A percentile compares a stretch with the other conserved stretches of the same genome.
Conservation (phyloP, 805 yeast genomes). For the Vanderwaltozyma verrucispora region DNA sequence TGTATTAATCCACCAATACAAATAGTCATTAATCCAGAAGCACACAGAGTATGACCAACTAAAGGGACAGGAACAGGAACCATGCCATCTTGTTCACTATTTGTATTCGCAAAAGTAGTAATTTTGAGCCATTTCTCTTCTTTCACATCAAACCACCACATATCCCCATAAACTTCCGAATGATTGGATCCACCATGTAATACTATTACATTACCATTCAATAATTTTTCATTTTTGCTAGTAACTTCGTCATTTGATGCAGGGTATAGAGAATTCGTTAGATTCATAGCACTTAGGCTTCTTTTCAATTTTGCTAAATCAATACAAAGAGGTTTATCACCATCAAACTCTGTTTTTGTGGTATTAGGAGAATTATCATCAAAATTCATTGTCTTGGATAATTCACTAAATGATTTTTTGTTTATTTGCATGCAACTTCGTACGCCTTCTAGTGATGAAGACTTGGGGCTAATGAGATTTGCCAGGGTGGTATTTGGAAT, state of each 20-base stretch:
- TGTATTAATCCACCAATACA: slow-evolving; percentile 22
- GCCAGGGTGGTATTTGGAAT: too few species aligned
- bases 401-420: too few species aligned
- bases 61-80: slow-evolving; percentile 13
- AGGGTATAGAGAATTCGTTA: too few species aligned
- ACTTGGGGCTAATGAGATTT: too few species aligned
- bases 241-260: neutral
- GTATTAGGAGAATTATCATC: too few species aligned
- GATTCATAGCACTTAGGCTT: too few species aligned
- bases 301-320: too few species aligned
- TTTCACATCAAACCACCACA: slow-evolving; percentile 41
- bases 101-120: slow-evolving; percentile 8
- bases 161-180: slow-evolving; percentile 33
- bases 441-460: too few species aligned
- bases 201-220: slow-evolving; percentile 8
- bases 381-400: too few species aligned
- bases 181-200: slow-evolving; percentile 33
- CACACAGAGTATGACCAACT: slow-evolving; percentile 23
- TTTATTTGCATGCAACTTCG: too few species aligned
- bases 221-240: neutral
- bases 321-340: too few species aligned
- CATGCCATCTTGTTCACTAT: slow-evolving; percentile 9
- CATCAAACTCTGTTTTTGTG: too few species aligned
- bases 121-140: slow-evolving; percentile 33
- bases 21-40: slow-evolving; percentile 16